phyloP scores from a whole-genome alignment of 139 green algal species.

The Chlorella sp. region DNA sequence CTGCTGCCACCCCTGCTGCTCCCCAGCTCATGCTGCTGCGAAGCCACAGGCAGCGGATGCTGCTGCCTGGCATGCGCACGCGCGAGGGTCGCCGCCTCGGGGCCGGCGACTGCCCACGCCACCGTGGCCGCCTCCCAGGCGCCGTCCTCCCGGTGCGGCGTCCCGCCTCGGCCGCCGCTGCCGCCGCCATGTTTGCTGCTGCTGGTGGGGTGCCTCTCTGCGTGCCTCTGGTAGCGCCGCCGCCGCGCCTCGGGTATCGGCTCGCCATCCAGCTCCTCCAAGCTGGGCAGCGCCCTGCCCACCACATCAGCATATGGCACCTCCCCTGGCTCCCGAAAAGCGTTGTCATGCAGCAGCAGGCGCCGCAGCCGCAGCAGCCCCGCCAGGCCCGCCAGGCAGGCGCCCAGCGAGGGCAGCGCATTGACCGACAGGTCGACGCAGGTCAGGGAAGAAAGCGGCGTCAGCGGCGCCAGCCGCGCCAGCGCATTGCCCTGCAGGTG shows the following conservation, averaged over 20 bases:
- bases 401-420: background rate
- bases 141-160: background rate
- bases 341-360: slow-evolving; percentile 18
- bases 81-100: background rate
- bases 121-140: background rate
- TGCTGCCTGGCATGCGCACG: background rate
- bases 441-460: background rate
- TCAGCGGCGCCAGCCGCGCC: background rate
- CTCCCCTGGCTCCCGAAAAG: background rate
- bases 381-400: background rate
- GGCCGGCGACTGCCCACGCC: background rate
- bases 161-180: background rate
- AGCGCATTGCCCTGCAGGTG: slow-evolving; percentile 16
- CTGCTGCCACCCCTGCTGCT: background rate
- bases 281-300: background rate
- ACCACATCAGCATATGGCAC: background rate
- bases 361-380: background rate
- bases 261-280: slow-evolving; percentile 15
- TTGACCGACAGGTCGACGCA: slow-evolving; percentile 19
- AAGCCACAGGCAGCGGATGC: background rate
- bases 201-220: background rate
- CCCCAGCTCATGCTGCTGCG: too few species aligned
- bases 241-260: background rate
- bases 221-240: background rate
- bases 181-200: too few species aligned